Evolutionary conservation across 148 eudicot species (phyloP).

Genomic region (Polygonum maritimum): DNA sequence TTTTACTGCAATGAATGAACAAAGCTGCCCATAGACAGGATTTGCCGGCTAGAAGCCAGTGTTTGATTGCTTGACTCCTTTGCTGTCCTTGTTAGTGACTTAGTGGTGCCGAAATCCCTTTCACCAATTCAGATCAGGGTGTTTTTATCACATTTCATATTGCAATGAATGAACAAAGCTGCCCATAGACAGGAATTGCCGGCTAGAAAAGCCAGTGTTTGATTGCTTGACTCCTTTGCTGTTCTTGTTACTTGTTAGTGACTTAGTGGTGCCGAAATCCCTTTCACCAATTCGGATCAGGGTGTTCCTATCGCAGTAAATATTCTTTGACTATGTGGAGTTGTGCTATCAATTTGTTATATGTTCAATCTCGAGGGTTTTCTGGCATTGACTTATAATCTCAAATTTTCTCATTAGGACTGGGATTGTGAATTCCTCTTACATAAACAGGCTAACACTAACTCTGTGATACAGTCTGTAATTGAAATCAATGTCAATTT

Average conservation of each 20-base stretch:
- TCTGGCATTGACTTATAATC: not conserved
- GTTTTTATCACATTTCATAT: not conserved
- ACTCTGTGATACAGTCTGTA: not conserved
- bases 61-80: slow-evolving; percentile 3
- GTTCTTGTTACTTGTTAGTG: not conserved
- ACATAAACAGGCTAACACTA: not conserved
- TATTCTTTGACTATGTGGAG: not conserved
- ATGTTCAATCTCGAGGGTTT: not conserved
- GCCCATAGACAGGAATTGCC: not conserved
- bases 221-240: slow-evolving; percentile 1
- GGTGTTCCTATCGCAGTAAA: not conserved
- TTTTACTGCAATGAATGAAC: not conserved
- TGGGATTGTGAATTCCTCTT: too few relatives aligned
- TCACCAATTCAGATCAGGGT: not conserved
- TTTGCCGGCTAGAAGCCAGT: not conserved
- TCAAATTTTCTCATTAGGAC: not conserved
- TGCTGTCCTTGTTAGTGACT: not conserved
- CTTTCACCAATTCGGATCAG: not conserved
- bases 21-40: not conserved
- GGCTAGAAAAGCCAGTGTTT: not conserved
- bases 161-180: not conserved
- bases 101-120: not conserved
- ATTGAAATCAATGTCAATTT: not conserved
- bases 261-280: not conserved
- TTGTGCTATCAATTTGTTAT: not conserved